phyloP scores from a whole-genome alignment of 805 yeast species.

The Wickerhamomyces canadensis region DNA sequence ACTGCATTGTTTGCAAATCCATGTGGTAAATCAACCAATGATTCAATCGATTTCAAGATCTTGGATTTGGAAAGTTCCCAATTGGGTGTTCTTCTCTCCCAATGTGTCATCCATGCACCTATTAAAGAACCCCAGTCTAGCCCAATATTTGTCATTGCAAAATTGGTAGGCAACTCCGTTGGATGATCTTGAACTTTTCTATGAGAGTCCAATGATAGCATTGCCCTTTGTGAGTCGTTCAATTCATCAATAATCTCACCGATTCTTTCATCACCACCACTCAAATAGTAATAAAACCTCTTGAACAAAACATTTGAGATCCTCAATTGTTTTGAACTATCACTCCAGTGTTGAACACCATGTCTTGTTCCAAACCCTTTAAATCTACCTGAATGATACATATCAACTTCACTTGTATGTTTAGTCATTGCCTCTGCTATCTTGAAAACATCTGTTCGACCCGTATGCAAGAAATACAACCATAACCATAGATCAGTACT shows the following conservation, averaged over 20 bases:
- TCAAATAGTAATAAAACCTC: neutral
- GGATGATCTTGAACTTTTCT: slow-evolving; percentile 3
- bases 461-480: slow-evolving; percentile 1
- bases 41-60: slow-evolving; percentile 1
- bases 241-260: slow-evolving; percentile 1
- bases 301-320: neutral
- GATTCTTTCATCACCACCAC: slow-evolving; percentile 4
- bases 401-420: slow-evolving; percentile 1
- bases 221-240: neutral
- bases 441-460: neutral
- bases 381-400: neutral
- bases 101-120: slow-evolving; percentile 7
- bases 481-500: slow-evolving; percentile 1
- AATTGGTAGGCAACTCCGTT: slow-evolving; percentile 1
- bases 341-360: slow-evolving; percentile 2
- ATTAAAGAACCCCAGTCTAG: slow-evolving; percentile 9
- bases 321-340: neutral
- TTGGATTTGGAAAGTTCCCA: slow-evolving; percentile 5
- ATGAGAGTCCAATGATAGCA: neutral
- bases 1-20: slow-evolving; percentile 7
- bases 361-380: slow-evolving; percentile 1
- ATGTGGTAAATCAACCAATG: slow-evolving; percentile 3
- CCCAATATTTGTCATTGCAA: slow-evolving; percentile 2
- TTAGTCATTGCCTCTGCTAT: neutral
- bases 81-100: slow-evolving; percentile 7